A percentile compares a stretch with the other conserved stretches of the same genome.
Evolutionary conservation across 2,329 filamentous ascomycete genomes (phyloP).

Genomic region (Xylariaceae sp.): DNA sequence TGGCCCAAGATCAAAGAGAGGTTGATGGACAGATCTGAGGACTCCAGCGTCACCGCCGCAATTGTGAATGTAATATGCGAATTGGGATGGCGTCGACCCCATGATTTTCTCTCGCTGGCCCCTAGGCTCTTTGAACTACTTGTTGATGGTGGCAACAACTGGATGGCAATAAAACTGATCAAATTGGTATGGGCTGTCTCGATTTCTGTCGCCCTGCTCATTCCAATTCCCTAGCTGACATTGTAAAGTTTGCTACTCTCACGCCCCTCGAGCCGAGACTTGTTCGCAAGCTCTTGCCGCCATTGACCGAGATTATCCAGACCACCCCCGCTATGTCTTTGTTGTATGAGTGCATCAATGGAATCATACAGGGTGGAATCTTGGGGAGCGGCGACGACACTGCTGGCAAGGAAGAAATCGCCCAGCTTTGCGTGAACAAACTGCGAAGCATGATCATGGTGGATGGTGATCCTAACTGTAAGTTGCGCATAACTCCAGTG

Average conservation of each 20-base stretch:
- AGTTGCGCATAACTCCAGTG: slow-evolving; percentile 35
- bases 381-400: slow-evolving; percentile 75
- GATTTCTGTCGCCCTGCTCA: background rate
- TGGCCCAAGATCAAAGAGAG: slow-evolving; percentile 98
- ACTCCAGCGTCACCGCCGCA: slow-evolving; percentile 87
- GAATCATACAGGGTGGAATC: slow-evolving; percentile 94
- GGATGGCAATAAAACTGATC: slow-evolving; percentile 99
- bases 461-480: slow-evolving; percentile 87
- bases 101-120: slow-evolving; percentile 88
- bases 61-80: slow-evolving; percentile 98
- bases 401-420: slow-evolving; percentile 83
- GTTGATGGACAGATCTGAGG: slow-evolving; percentile 82
- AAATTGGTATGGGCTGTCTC: slow-evolving; percentile 62
- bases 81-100: slow-evolving; percentile 85
- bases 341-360: slow-evolving; percentile 96
- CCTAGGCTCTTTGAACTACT: slow-evolving; percentile 88
- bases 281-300: slow-evolving; percentile 84
- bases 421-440: slow-evolving; percentile 85
- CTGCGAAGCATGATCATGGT: slow-evolving; percentile 90
- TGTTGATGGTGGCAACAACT: slow-evolving; percentile 91
- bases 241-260: slow-evolving; percentile 75
- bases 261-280: slow-evolving; percentile 88
- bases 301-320: slow-evolving; percentile 85
- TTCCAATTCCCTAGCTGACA: slow-evolving; percentile 22
- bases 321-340: slow-evolving; percentile 98